These are phyloP conservation scores for Aegilops bicornis DNA, from an alignment of 176 grass and related monocot genomes.

Conservation along the genomic window DNA sequence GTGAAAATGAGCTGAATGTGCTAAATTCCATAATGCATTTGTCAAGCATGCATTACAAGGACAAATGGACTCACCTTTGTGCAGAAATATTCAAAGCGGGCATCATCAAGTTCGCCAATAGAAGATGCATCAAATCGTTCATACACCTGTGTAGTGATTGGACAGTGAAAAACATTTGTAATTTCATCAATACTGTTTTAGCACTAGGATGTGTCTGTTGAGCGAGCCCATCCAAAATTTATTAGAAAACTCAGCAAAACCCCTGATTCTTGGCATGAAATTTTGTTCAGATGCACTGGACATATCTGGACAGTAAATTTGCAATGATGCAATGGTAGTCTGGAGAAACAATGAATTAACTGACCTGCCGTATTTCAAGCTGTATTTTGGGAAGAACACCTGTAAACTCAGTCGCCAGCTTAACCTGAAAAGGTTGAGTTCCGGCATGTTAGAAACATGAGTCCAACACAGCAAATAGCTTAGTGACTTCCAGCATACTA, in stretches of 20 bases:
- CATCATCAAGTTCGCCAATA: conserved; percentile 65
- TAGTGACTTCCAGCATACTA: conserved; percentile 3
- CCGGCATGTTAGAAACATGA: conserved; percentile 32
- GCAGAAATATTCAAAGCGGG: conserved; percentile 83
- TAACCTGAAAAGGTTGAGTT: conserved; percentile 48
- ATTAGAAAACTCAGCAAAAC: background rate
- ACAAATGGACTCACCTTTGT: conserved; percentile 60
- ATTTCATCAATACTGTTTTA: conserved; percentile 10
- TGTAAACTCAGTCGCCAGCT: conserved; percentile 55
- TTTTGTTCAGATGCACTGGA: background rate
- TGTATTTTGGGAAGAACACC: conserved; percentile 91
- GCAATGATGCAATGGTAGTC: background rate
- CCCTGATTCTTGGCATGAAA: background rate
- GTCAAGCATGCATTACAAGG: conserved; percentile 18
- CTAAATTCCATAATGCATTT: background rate
- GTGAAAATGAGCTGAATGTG: background rate
- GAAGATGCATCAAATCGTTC: conserved; percentile 73
- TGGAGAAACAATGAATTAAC: conserved; percentile 18
- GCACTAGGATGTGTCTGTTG: background rate
- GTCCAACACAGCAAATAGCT: background rate
- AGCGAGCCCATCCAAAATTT: background rate
- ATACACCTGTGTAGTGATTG: conserved; percentile 69
- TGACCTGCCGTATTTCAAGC: conserved; percentile 65
- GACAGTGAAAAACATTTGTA: conserved; percentile 4
- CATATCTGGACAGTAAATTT: conserved; percentile 10